phyloP scores from a whole-genome alignment of 805 yeast genomes.

The Saitoella complicata region DNA sequence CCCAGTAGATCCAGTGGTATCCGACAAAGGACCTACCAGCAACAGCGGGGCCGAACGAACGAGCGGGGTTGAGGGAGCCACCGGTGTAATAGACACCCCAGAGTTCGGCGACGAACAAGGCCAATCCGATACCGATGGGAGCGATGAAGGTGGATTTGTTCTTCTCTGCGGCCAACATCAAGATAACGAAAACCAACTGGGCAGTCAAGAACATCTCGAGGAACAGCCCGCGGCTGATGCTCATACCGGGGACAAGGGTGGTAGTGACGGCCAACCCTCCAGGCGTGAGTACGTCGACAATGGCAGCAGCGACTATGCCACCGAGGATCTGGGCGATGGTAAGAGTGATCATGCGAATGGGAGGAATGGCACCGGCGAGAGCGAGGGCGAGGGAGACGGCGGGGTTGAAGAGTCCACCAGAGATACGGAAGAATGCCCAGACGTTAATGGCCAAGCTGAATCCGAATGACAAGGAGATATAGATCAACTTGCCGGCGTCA shows the following conservation, averaged over 20 bases:
- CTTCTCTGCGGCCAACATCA: slow-evolving; percentile 73
- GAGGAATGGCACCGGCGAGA: slow-evolving; percentile 58
- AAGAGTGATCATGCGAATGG: slow-evolving; percentile 52
- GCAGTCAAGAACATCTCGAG: slow-evolving; percentile 70
- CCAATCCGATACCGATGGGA: slow-evolving; percentile 68
- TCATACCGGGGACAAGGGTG: slow-evolving; percentile 52
- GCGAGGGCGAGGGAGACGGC: slow-evolving; percentile 65
- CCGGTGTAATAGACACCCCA: slow-evolving; percentile 72
- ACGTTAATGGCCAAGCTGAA: slow-evolving; percentile 65
- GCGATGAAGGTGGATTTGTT: slow-evolving; percentile 61
- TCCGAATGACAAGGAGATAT: slow-evolving; percentile 79
- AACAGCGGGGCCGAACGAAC: slow-evolving; percentile 71
- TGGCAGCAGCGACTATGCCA: slow-evolving; percentile 88
- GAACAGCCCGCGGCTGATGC: slow-evolving; percentile 60
- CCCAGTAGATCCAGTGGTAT: slow-evolving; percentile 88
- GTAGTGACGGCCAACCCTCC: slow-evolving; percentile 60
- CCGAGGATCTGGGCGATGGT: slow-evolving; percentile 56
- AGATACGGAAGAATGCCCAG: slow-evolving; percentile 50
- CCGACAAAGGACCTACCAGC: slow-evolving; percentile 57
- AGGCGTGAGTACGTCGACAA: slow-evolving; percentile 72
- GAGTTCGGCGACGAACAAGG: slow-evolving; percentile 69
- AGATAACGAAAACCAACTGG: slow-evolving; percentile 56
- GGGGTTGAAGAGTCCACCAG: slow-evolving; percentile 85
- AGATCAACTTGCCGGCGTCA: slow-evolving; percentile 49
- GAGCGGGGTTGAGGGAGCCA: slow-evolving; percentile 84